These are phyloP conservation scores for Brasilioporus rufonigricans DNA, from an alignment of 768 basidiomycete genomes.

Conservation along the genomic window DNA sequence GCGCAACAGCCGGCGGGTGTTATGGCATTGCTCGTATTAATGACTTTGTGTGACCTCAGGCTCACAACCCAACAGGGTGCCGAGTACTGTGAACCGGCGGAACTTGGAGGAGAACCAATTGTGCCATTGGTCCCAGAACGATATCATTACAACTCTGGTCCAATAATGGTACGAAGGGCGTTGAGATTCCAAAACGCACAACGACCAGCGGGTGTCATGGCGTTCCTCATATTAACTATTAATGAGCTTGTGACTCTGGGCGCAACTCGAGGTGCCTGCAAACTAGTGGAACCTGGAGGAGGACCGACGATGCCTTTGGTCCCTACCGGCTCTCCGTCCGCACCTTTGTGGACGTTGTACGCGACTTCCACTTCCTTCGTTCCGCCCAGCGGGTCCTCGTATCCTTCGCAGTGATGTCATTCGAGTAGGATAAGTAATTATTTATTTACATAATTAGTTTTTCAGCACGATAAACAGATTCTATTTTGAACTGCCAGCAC, in stretches of 20 bases:
- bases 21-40: not conserved
- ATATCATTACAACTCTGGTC: not conserved
- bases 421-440: not conserved
- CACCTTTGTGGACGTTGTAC: not conserved
- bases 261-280: not conserved
- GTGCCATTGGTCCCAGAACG: not conserved
- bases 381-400: not conserved
- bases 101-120: not conserved
- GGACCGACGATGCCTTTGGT: not conserved
- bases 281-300: not conserved
- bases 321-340: not conserved
- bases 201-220: not conserved
- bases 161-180: not conserved
- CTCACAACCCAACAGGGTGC: not conserved
- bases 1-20: not conserved
- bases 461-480: not conserved
- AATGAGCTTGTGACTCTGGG: not conserved
- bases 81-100: not conserved
- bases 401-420: constrained; percentile 17
- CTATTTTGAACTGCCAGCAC: constrained; percentile 16
- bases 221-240: not conserved
- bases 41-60: not conserved
- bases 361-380: not conserved
- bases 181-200: not conserved
- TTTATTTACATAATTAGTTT: constrained; percentile 12